Evolutionary conservation across 2,329 filamentous ascomycete species (phyloP).

Genomic region (Neurospora sp.): DNA sequence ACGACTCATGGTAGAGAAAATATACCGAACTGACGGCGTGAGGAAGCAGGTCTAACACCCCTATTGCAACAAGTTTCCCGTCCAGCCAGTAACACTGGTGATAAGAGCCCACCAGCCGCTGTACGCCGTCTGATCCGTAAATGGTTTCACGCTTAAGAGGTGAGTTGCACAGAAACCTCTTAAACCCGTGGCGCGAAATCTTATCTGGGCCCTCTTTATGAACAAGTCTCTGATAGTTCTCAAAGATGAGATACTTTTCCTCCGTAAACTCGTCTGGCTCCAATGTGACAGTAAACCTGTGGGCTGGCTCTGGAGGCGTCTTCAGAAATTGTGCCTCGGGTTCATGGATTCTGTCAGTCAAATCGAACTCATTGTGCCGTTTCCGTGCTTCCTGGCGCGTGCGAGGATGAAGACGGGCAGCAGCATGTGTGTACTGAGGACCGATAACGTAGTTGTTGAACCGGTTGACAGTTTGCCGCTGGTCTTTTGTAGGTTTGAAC

Average conservation of each 20-base stretch:
- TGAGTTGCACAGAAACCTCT: constrained; percentile 63
- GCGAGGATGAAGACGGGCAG: constrained; percentile 53
- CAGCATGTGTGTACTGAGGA: constrained; percentile 54
- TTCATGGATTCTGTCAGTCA: constrained; percentile 59
- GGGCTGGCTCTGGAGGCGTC: constrained; percentile 52
- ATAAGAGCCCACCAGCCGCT: constrained; percentile 57
- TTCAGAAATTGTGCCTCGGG: constrained; percentile 45
- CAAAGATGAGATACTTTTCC: constrained; percentile 64
- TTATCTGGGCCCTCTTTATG: constrained; percentile 55
- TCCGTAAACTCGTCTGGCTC: constrained; percentile 62
- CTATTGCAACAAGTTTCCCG: constrained; percentile 63
- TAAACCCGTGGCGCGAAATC: constrained; percentile 53
- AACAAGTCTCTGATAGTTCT: constrained; percentile 65
- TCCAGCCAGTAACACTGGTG: constrained; percentile 78
- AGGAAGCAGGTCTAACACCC: constrained; percentile 67
- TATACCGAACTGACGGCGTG: constrained; percentile 73
- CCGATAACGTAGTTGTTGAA: constrained; percentile 62
- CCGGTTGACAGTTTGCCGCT: constrained; percentile 64
- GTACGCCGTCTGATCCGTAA: constrained; percentile 36
- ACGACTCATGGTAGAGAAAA: constrained; percentile 69
- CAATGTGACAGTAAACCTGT: constrained; percentile 58
- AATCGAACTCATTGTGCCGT: constrained; percentile 57
- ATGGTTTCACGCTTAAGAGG: constrained; percentile 44
- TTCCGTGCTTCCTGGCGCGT: constrained; percentile 55
- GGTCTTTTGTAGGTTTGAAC: constrained; percentile 60